Base-by-base conservation (phyloP, 352 stramenopile species). In the Globisporangium megalacanthum region DNA sequence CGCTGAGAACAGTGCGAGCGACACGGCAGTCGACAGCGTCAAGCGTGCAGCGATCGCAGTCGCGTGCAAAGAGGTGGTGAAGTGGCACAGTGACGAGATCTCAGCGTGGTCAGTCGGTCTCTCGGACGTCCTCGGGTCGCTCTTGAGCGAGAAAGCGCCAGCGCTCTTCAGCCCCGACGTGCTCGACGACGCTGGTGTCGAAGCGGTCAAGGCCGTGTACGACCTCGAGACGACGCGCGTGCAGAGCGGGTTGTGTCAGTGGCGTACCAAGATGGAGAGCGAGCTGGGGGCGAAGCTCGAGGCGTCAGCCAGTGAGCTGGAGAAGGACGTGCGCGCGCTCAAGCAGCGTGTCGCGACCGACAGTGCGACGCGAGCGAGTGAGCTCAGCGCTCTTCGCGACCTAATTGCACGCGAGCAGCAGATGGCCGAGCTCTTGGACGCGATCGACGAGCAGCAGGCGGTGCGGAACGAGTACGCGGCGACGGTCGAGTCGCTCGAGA, bases 391-490 rank as follows among this genome's bases (percentile, higher is more conserved):
- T n/a, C 79, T 93, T 9, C 66, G 73, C 52, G 79, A 88, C 57
- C 66, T 86, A 37, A 85, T 93, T 44, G 77, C 82, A 41, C 77
- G 78, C 19, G 83, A 93, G 55, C 73, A 79, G 51, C 76, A 89
- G 61, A 83, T 89, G 71, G 62, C 66, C 19, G 60, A 78, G 48
- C 66, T 91, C 13, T 42, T 93, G 47, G 83, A 93, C 61, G 83
- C 75, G 10, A 88, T 89, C 49, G 83, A 93, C 52, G 83, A 93
- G 53, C 83, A 93, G 60, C 80, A 89, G 53, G 61, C 51, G 6
- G 77, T 77, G 6, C 75, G 82, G 6, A 72, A 81, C 8, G 83
- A 93, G 35, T 91, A 85, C 45, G 69, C 69, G 8, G 62, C 66
- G 44, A 71, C 75, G 0, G 81, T 93, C 9, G 66, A 84, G 41